Evolutionary conservation across 2,329 filamentous ascomycete species (phyloP).

Genomic region (Lachnellula willkommii): DNA sequence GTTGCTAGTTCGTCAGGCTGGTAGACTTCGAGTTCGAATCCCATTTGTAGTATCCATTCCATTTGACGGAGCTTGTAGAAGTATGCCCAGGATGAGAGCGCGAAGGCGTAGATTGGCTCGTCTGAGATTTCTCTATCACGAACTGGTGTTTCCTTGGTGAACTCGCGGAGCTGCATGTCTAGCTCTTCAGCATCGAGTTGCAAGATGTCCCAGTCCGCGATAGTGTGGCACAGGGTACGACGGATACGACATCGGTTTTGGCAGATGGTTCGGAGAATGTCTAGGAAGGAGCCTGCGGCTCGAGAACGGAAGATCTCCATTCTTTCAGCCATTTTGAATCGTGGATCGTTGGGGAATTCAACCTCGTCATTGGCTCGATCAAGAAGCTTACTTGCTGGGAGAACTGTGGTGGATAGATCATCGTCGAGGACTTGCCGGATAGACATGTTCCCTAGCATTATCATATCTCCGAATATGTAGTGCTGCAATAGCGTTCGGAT

Average conservation of each 20-base stretch:
- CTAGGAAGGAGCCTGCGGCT: conserved; percentile 67
- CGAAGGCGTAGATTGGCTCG: conserved; percentile 59
- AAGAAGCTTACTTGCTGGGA: conserved; percentile 66
- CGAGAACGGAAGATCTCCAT: conserved; percentile 65
- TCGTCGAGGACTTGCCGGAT: conserved; percentile 73
- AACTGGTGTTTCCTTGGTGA: conserved; percentile 56
- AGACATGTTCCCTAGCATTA: conserved; percentile 61
- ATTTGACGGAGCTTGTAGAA: conserved; percentile 86
- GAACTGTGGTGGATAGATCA: conserved; percentile 71
- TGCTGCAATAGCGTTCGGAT: conserved; percentile 74
- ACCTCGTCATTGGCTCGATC: conserved; percentile 70
- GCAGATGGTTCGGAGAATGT: conserved; percentile 76
- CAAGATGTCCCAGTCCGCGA: conserved; percentile 77
- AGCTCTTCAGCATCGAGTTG: conserved; percentile 77
- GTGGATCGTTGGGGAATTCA: conserved; percentile 67
- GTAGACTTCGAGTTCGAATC: conserved; percentile 91
- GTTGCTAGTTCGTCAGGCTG: conserved; percentile 74
- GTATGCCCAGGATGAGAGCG: conserved; percentile 83
- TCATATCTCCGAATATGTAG: conserved; percentile 67
- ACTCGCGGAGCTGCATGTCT: conserved; percentile 60
- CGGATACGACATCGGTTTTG: conserved; percentile 87
- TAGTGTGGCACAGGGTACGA: conserved; percentile 80
- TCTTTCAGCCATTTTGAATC: conserved; percentile 64
- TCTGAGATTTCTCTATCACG: conserved; percentile 42
- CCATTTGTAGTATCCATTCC: conserved; percentile 81